These are phyloP conservation scores for Kwoniella newhampshirensis DNA, from an alignment of 768 basidiomycete genomes.

Conservation along the genomic window DNA sequence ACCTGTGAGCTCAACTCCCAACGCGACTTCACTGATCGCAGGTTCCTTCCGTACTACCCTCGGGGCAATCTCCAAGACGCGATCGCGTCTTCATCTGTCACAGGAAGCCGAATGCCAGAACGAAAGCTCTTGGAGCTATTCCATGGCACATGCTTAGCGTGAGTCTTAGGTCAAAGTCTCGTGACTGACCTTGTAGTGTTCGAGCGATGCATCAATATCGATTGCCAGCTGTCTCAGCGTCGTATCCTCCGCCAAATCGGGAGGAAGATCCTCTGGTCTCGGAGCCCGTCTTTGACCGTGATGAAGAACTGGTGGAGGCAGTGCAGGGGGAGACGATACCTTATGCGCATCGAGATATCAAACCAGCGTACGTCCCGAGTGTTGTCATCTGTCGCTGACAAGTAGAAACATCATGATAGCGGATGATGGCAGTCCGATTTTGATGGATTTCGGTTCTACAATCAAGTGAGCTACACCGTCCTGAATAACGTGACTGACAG, in stretches of 20 bases:
- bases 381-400: background rate
- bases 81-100: slow-evolving; percentile 81
- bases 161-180: slow-evolving; percentile 25
- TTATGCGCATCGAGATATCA: slow-evolving; percentile 94
- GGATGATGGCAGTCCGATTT: slow-evolving; percentile 81
- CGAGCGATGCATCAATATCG: slow-evolving; percentile 91
- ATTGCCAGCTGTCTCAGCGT: slow-evolving; percentile 56
- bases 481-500: slow-evolving; percentile 9
- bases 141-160: slow-evolving; percentile 87
- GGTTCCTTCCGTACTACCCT: slow-evolving; percentile 68
- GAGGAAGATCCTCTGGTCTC: slow-evolving; percentile 68
- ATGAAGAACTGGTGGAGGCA: slow-evolving; percentile 63
- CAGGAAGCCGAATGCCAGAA: slow-evolving; percentile 79
- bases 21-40: slow-evolving; percentile 19
- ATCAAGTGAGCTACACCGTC: slow-evolving; percentile 65
- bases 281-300: slow-evolving; percentile 74
- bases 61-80: slow-evolving; percentile 92
- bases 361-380: slow-evolving; percentile 73
- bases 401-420: slow-evolving; percentile 92
- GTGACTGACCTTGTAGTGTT: slow-evolving; percentile 55
- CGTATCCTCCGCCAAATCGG: slow-evolving; percentile 48
- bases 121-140: slow-evolving; percentile 84
- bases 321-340: slow-evolving; percentile 66
- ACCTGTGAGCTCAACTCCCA: slow-evolving; percentile 58
- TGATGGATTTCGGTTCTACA: slow-evolving; percentile 98